Base-by-base conservation (phyloP, 1,284 basidiomycete genomes). In the Ustilago loliicola region DNA sequence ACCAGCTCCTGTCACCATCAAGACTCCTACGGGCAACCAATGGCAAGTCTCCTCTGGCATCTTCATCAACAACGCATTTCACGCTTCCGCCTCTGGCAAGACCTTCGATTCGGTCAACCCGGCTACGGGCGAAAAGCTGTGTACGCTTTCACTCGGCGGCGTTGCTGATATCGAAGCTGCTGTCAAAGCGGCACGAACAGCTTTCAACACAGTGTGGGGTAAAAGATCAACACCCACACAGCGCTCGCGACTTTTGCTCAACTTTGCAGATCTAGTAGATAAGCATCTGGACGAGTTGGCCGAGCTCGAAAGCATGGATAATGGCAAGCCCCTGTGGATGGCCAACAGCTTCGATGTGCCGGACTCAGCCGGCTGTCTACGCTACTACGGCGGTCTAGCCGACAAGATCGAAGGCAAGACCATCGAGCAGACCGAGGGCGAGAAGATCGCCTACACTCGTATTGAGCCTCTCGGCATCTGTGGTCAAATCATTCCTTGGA, bases 391-490 rank as follows among this genome's bases (percentile, higher is more conserved):
- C 23, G 84, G 86, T 53, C 81, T 86, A 79, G 85, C 82, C 3
- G 94, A 96, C 89, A 96, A 96, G 89, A 90, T 94, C 78, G 88
- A 90, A 53, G 95, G 95, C 27, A 90, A 94, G 86, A 90, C 69
- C 10, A 68, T 90, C 61, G 92, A 95, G 83, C 94, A 94, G 87
- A 90, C 93, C 29, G 91, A 93, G 82, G 92, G 92, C 83, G 89
- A 89, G 61, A 95, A 95, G 87, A 68, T 84, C 50, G 69, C 78
- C 61, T 80, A 79, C 91, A 93, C 87, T 88, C 90, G 91, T 32
- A 94, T 96, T 86, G 96, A 98, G 87, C 95, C 96, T 9, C 92
- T 97, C 77, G 96, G 96, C 78, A 95, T 97, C 68, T 94, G 70
- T 25, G 81, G 77, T 9, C 77, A 79, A 38, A 83, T 82, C 60